These are phyloP conservation scores for Candida ficus DNA, from an alignment of 805 yeast genomes.

Conservation along the genomic window DNA sequence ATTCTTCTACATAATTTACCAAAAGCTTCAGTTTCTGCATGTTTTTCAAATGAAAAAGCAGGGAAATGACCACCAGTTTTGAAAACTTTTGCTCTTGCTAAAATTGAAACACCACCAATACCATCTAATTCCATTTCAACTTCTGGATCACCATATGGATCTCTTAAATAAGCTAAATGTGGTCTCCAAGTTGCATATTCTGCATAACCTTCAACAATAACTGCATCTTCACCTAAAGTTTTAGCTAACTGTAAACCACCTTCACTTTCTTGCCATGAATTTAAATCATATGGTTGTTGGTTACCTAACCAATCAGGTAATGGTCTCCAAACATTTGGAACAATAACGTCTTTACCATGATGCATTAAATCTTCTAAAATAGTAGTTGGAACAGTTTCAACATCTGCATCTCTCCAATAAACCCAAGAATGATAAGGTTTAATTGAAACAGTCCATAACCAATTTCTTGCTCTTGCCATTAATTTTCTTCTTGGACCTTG, in stretches of 20 bases:
- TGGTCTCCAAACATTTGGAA: slow-evolving; percentile 93
- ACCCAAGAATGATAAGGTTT: slow-evolving; percentile 95
- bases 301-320: slow-evolving; percentile 83
- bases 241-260: slow-evolving; percentile 77
- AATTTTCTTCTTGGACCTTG: slow-evolving; percentile 93
- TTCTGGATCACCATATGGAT: slow-evolving; percentile 92
- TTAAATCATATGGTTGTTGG: slow-evolving; percentile 80
- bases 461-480: slow-evolving; percentile 95
- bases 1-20: slow-evolving; percentile 84
- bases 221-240: slow-evolving; percentile 84
- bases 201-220: slow-evolving; percentile 94
- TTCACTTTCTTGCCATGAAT: slow-evolving; percentile 82
- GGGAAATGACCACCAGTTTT: slow-evolving; percentile 93
- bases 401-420: slow-evolving; percentile 97
- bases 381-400: slow-evolving; percentile 80
- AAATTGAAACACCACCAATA: slow-evolving; percentile 94
- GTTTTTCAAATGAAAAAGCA: slow-evolving; percentile 91
- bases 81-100: slow-evolving; percentile 85
- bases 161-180: slow-evolving; percentile 90
- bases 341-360: slow-evolving; percentile 86
- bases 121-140: slow-evolving; percentile 94
- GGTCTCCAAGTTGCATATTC: slow-evolving; percentile 99
- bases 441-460: slow-evolving; percentile 84
- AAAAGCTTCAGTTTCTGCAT: slow-evolving; percentile 97
- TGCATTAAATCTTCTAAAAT: slow-evolving; percentile 91